Conservation (phyloP, 192 early-diverging fungal genomes). For the Mortierella antarctica region DNA sequence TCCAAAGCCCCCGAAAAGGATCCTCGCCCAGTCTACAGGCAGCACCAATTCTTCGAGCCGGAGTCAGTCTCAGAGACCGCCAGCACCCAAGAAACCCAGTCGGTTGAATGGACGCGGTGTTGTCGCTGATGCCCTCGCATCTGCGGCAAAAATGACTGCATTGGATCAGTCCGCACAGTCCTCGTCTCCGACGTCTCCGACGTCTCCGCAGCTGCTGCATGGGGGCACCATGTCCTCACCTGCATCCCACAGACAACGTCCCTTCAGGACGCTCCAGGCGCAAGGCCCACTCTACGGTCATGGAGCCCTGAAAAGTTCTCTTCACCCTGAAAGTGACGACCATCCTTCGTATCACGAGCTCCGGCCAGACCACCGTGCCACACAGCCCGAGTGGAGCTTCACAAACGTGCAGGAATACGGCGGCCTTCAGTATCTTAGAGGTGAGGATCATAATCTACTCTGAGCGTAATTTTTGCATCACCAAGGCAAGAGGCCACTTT, state of each 20-base stretch:
- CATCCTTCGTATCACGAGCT: no score
- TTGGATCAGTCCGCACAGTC: not conserved
- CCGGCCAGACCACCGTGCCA: no score
- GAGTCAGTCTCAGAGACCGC: constrained; percentile 23
- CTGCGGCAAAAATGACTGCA: not conserved
- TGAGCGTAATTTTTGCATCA: no score
- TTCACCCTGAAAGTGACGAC: not conserved
- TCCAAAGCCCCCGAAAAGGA: constrained; percentile 39
- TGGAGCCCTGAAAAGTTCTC: constrained; percentile 1
- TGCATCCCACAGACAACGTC: not conserved
- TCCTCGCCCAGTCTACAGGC: constrained; percentile 29
- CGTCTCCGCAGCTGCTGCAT: no score
- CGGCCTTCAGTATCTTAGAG: no score
- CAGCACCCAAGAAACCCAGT: constrained; percentile 37
- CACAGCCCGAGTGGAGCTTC: no score
- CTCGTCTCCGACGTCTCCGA: no score
- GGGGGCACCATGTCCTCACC: no score
- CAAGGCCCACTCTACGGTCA: constrained; percentile 32
- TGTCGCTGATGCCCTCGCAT: not conserved
- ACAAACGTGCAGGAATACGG: no score
- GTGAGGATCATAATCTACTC: no score
- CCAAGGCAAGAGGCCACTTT: no score
- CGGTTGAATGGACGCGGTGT: not conserved
- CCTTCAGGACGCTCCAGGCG: constrained; percentile 10
- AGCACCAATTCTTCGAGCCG: constrained; percentile 40